Evolutionary conservation across 2,329 filamentous ascomycete species (phyloP).

Genomic region (Stemphylium vesicarium): DNA sequence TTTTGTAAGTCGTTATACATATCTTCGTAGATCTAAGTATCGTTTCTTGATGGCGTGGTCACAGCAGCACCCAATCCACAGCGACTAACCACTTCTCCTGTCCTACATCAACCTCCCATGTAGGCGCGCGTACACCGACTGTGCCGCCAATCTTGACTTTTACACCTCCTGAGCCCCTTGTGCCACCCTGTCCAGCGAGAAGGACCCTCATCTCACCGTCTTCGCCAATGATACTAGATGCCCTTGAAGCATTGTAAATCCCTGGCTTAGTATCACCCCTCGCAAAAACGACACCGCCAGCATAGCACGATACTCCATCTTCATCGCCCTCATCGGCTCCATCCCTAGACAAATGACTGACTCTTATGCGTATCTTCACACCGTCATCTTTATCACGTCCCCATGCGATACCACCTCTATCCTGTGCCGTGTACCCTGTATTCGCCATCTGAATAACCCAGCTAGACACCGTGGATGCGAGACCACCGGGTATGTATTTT

Average conservation of each 20-base stretch:
- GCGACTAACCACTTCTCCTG: constrained; percentile 48
- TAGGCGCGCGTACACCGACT: constrained; percentile 49
- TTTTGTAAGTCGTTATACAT: constrained; percentile 15
- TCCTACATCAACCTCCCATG: constrained; percentile 50
- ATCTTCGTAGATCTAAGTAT: constrained; percentile 4
- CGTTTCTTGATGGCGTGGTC: not conserved
- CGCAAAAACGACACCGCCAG: constrained; percentile 33
- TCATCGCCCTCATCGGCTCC: not conserved
- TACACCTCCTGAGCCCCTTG: constrained; percentile 23
- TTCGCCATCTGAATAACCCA: constrained; percentile 58
- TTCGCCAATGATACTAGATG: not conserved
- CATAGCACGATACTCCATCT: constrained; percentile 25
- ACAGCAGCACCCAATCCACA: constrained; percentile 51
- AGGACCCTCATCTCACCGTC: constrained; percentile 25
- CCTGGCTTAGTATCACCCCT: constrained; percentile 21
- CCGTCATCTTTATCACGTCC: constrained; percentile 34
- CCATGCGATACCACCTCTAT: constrained; percentile 15
- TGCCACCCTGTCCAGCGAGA: constrained; percentile 38
- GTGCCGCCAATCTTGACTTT: constrained; percentile 33
- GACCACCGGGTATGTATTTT: constrained; percentile 57
- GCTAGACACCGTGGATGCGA: constrained; percentile 57
- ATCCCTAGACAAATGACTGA: not conserved
- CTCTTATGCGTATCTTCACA: constrained; percentile 26
- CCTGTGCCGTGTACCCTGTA: constrained; percentile 26
- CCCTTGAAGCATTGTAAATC: constrained; percentile 22